Base-by-base conservation (phyloP, 2,329 filamentous ascomycete species). In the Pseudogymnoascus sp. region DNA sequence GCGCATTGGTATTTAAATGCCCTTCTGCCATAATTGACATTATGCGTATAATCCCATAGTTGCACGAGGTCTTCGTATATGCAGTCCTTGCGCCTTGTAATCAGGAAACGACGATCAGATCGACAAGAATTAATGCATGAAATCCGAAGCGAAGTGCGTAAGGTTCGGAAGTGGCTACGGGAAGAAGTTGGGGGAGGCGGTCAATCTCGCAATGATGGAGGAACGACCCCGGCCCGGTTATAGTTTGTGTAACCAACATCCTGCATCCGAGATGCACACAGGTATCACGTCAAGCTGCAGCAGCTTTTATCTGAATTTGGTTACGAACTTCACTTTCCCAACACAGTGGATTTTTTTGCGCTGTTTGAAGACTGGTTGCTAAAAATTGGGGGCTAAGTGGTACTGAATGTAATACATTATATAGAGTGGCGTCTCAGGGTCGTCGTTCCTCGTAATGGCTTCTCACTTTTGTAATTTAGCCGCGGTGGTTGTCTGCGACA, bases 101-200 rank as follows among this genome's bases (percentile, higher is more conserved):
- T 33, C 5, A 18, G 2, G 25, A 54, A 33, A 30, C 8, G 43
- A 54, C 25, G 43, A 54, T 54, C 43, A 1, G 43, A 54, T 54
- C 25, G 25, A 16, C 43, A 30, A 2, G 22, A 25, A 54, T 11
- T 2, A 6, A 50, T 54, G 43, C 43, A 54, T 7, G 43, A 33
- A 54, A 54, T 33, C n/a, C 9, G 25, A 18, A 18, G 43, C n/a
- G 25, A 54, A 30, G 25, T 30, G 25, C 30, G 12, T 12, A 50
- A 50, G 43, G 43, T 54, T 54, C 43, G 25, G 43, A 54, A 33
- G n/a, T 54, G 43, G 43, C n/a, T 12, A 54, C 43, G n/a, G 43
- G n/a, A 30, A 18, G 25, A 12, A 30, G n/a, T 30, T 25, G 6
- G 41, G 41, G 22, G n/a, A 16, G 41, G 6, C n/a, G 12, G 43